These are phyloP conservation scores for Plasmodium adleri DNA, from an alignment of 169 alveolate genomes.

Conservation along the genomic window DNA sequence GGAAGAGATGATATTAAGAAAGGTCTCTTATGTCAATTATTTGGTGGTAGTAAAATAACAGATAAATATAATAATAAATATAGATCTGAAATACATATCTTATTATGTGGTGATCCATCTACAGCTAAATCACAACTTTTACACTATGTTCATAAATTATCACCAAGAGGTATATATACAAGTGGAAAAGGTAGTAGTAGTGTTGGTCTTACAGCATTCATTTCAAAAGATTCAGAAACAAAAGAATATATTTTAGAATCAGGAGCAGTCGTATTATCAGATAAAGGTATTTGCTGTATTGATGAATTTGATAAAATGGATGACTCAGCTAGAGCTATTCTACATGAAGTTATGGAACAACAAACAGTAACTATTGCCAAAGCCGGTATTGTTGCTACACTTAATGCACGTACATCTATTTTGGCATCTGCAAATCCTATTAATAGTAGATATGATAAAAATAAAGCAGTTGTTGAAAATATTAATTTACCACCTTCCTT, in stretches of 20 bases:
- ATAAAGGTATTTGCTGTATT: slow-evolving; percentile 99
- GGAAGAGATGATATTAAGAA: slow-evolving; percentile 95
- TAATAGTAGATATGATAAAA: slow-evolving; percentile 95
- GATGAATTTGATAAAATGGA: slow-evolving; percentile 99
- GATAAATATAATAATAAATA: slow-evolving; percentile 80
- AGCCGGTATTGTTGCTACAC: slow-evolving; percentile 96
- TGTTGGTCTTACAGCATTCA: slow-evolving; percentile 99
- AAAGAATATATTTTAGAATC: slow-evolving; percentile 96
- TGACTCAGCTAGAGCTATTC: slow-evolving; percentile 97
- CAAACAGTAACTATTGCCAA: slow-evolving; percentile 99
- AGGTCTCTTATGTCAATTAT: slow-evolving; percentile 96
- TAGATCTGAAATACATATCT: slow-evolving; percentile 96
- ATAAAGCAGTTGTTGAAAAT: slow-evolving; percentile 97
- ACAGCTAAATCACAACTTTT: slow-evolving; percentile 99
- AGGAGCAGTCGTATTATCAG: slow-evolving; percentile 99
- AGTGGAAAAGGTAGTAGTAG: slow-evolving; percentile 97
- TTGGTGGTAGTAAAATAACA: slow-evolving; percentile 95
- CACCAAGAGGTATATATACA: slow-evolving; percentile 98
- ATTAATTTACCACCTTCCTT: slow-evolving; percentile 98
- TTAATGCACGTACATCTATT: slow-evolving; percentile 97
- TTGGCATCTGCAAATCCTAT: slow-evolving; percentile 99
- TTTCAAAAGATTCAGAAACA: slow-evolving; percentile 98
- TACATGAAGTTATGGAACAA: slow-evolving; percentile 99
- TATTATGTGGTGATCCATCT: slow-evolving; percentile 99
- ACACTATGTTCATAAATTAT: slow-evolving; percentile 95